Percentiles rank a stretch among this genome's conserved stretches.
These are phyloP conservation scores for Acanthamoeba triangularis DNA, from an alignment of 208 protist species.

Conservation along the genomic window DNA sequence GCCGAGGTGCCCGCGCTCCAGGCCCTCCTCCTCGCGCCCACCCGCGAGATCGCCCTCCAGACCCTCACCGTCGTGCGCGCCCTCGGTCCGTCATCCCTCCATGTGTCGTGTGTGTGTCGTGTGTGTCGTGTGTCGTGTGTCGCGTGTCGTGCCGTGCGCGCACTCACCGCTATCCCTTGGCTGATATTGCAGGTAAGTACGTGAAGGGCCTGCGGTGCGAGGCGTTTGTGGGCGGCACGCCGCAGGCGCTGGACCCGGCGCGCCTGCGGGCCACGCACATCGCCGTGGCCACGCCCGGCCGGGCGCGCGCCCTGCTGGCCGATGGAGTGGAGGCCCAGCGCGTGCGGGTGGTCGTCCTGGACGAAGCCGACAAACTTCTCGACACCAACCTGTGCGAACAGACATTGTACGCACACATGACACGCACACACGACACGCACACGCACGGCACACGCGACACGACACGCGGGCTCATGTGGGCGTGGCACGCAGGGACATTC, in stretches of 20 bases:
- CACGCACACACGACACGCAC: neutral
- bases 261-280: neutral
- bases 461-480: neutral
- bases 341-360: conserved; percentile 9
- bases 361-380: conserved; percentile 56
- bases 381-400: conserved; percentile 6
- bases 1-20: neutral
- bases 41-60: conserved; percentile 63
- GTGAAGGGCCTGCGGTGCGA: conserved; percentile 21
- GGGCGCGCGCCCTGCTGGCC: neutral
- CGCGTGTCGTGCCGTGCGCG: too few species aligned
- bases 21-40: conserved; percentile 61
- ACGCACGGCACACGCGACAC: neutral
- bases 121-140: too few species aligned
- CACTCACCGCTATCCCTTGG: neutral
- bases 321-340: neutral
- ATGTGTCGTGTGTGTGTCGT: neutral
- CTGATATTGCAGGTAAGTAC: neutral
- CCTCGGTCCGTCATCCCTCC: conserved; percentile 96
- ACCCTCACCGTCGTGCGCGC: conserved; percentile 81
- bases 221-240: conserved; percentile 47
- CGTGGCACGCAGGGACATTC: neutral
- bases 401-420: neutral
- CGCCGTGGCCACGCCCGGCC: conserved; percentile 55
- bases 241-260: neutral